Percentiles rank a stretch among this genome's conserved stretches.
These are phyloP conservation scores for Ascochyta pisi DNA, from an alignment of 2,329 filamentous ascomycete species.

Conservation along the genomic window DNA sequence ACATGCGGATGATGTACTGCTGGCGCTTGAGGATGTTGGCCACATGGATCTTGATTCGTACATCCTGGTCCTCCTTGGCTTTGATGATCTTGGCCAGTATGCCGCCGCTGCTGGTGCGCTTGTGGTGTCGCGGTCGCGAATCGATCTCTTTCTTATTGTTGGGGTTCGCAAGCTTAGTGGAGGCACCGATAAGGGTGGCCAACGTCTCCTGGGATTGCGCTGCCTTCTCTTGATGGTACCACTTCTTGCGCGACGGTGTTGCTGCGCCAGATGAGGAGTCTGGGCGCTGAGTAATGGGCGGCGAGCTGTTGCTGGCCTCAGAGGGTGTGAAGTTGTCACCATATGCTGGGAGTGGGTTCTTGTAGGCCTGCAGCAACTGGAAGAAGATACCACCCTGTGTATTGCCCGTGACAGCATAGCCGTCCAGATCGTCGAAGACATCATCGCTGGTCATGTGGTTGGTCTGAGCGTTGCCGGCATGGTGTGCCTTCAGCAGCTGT, in stretches of 20 bases:
- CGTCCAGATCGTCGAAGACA: constrained; percentile 23
- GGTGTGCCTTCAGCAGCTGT: constrained; percentile 32
- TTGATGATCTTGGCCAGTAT: constrained; percentile 37
- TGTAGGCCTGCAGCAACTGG: constrained; percentile 43
- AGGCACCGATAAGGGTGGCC: constrained; percentile 39
- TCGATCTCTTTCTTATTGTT: constrained; percentile 27
- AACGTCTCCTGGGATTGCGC: constrained; percentile 39
- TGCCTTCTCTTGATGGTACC: constrained; percentile 39
- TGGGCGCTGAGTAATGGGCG: constrained; percentile 11
- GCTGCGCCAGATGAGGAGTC: constrained; percentile 31
- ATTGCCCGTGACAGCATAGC: constrained; percentile 37
- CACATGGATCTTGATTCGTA: constrained; percentile 65
- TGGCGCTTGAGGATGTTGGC: constrained; percentile 77
- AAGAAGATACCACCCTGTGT: constrained; percentile 41
- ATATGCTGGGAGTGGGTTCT: constrained; percentile 27
- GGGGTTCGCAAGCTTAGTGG: constrained; percentile 38
- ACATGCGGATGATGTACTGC: constrained; percentile 84
- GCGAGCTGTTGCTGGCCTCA: constrained; percentile 25
- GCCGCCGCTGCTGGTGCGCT: constrained; percentile 32
- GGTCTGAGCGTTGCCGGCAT: not conserved
- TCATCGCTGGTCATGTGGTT: constrained; percentile 12
- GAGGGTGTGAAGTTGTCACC: constrained; percentile 14
- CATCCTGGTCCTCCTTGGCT: constrained; percentile 56
- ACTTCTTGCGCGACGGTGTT: constrained; percentile 39
- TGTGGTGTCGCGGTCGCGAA: constrained; percentile 27